Conservation (phyloP, 2,329 filamentous ascomycete species). For the Periglandula ipomoeae region DNA sequence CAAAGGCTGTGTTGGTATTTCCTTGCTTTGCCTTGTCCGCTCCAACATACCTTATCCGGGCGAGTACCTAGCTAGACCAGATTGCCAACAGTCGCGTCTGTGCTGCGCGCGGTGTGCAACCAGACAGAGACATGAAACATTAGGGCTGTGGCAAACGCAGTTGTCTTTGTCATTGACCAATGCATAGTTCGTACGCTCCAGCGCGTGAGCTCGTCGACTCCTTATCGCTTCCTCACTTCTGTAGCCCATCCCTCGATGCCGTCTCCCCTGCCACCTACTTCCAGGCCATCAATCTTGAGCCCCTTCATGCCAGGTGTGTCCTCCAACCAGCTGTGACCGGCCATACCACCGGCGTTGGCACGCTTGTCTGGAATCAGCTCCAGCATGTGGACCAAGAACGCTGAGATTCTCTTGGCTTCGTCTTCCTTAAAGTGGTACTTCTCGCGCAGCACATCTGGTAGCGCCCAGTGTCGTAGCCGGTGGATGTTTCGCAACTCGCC, state of each 20-base stretch:
- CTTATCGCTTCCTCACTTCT: slow-evolving; percentile 75
- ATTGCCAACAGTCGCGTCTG: not conserved
- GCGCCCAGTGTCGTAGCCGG: slow-evolving; percentile 87
- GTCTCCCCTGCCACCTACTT: slow-evolving; percentile 75
- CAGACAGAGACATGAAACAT: not conserved
- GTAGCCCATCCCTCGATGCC: slow-evolving; percentile 90
- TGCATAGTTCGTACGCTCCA: not conserved
- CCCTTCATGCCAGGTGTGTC: slow-evolving; percentile 84
- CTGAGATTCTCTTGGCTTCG: slow-evolving; percentile 66
- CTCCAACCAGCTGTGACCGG: slow-evolving; percentile 70
- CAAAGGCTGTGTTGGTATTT: not conserved
- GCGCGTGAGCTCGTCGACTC: slow-evolving; percentile 10
- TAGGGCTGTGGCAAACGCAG: not conserved
- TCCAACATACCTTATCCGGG: not conserved
- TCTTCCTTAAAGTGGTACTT: slow-evolving; percentile 92
- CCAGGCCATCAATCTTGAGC: slow-evolving; percentile 60
- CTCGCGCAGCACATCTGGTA: slow-evolving; percentile 85
- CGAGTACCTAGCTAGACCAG: not conserved
- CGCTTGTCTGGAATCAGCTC: slow-evolving; percentile 80
- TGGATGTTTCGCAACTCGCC: slow-evolving; percentile 97
- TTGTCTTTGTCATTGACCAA: not conserved
- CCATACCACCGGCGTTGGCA: slow-evolving; percentile 95
- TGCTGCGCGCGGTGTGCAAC: not conserved
- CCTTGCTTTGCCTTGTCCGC: not conserved
- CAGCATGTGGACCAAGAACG: slow-evolving; percentile 85